phyloP scores from a whole-genome alignment of 441 rosid genomes.

The Pelargonium australe region DNA sequence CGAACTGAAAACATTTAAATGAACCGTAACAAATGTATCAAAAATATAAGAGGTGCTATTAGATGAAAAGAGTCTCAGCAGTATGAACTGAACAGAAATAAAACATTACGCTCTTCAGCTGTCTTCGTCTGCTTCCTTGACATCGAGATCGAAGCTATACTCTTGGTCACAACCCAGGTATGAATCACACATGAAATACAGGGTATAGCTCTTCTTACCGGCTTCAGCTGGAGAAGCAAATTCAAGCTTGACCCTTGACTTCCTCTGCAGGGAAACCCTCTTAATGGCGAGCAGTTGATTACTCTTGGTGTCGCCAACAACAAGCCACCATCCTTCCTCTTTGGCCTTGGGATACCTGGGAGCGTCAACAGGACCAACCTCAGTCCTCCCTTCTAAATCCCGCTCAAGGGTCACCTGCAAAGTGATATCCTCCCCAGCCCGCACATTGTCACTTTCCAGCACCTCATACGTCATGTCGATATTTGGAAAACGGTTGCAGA shows the following conservation, averaged over 20 bases:
- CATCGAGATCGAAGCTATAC: conserved; percentile 51
- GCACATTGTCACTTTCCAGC: conserved; percentile 41
- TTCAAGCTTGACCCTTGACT: conserved; percentile 68
- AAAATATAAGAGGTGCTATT: too few relatives aligned
- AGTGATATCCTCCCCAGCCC: conserved; percentile 56
- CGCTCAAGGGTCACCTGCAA: conserved; percentile 69
- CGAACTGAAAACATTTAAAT: too few relatives aligned
- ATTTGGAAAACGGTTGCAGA: conserved; percentile 85
- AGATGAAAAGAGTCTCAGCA: too few relatives aligned
- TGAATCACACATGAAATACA: conserved; percentile 86
- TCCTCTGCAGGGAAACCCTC: conserved; percentile 77
- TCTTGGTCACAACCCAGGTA: conserved; percentile 89
- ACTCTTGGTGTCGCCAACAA: conserved; percentile 72
- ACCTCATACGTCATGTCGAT: conserved; percentile 71
- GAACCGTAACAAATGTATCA: too few relatives aligned
- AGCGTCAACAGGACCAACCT: conserved; percentile 76
- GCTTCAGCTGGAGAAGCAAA: conserved; percentile 65
- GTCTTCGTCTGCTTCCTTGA: conserved; percentile 50
- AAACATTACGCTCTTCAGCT: conserved; percentile 21
- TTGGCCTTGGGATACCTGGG: conserved; percentile 70
- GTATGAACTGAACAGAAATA: neutral
- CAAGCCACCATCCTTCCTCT: conserved; percentile 99
- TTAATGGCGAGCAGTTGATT: conserved; percentile 84
- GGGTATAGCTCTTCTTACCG: conserved; percentile 53
- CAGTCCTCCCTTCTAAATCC: conserved; percentile 77